Conservation (phyloP, 1,284 basidiomycete species). For the Ganoderma resinaceum region DNA sequence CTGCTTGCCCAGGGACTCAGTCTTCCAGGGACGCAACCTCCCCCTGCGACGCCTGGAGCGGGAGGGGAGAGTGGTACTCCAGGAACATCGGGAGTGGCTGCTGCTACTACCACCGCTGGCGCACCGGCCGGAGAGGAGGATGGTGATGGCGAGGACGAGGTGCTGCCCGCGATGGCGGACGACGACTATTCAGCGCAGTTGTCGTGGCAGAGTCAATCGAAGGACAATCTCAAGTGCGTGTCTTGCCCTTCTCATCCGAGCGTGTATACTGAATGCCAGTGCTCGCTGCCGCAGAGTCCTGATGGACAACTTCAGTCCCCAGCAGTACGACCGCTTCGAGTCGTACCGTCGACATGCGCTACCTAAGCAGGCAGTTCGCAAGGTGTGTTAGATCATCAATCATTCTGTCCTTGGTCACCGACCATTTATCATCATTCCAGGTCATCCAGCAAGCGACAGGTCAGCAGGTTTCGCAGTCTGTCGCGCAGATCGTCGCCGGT, state of each 20-base stretch:
- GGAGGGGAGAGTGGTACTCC: conserved; percentile 27
- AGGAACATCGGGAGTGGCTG: conserved; percentile 31
- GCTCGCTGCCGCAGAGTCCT: conserved; percentile 61
- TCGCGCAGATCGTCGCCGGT: conserved; percentile 88
- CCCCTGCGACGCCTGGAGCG: conserved; percentile 23
- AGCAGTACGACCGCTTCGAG: conserved; percentile 89
- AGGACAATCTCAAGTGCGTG: conserved; percentile 80
- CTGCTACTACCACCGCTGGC: conserved; percentile 24
- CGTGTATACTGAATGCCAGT: conserved; percentile 1
- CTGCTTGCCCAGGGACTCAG: conserved; percentile 32
- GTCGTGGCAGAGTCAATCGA: conserved; percentile 83
- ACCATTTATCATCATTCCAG: conserved; percentile 43
- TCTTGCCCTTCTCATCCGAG: not conserved
- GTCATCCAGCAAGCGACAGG: conserved; percentile 85
- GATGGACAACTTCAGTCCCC: conserved; percentile 86
- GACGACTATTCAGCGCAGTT: conserved; percentile 84
- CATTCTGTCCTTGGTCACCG: not conserved
- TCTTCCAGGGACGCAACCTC: conserved; percentile 34
- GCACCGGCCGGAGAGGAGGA: conserved; percentile 45
- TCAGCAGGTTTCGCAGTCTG: conserved; percentile 86
- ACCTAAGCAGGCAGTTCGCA: conserved; percentile 83
- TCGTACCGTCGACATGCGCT: conserved; percentile 86
- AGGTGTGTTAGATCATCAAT: conserved; percentile 50
- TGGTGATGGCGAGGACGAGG: conserved; percentile 76
- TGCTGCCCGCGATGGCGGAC: conserved; percentile 82